Evolutionary conservation across 192 early-diverging fungal species (phyloP).

Genomic region (Chytriomyces hyalinus): DNA sequence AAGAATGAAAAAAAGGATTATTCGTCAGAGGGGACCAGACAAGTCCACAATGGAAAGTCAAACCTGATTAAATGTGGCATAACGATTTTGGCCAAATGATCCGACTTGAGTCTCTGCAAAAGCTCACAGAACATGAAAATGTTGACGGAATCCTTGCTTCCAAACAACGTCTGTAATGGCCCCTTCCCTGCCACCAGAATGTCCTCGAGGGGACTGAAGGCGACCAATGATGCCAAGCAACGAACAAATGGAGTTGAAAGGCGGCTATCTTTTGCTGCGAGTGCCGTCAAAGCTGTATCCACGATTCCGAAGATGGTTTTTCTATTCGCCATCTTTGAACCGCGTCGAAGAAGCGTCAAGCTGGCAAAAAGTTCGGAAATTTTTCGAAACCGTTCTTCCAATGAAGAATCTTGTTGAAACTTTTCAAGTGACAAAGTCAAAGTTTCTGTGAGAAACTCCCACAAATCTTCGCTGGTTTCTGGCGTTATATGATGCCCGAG

Average conservation of each 20-base stretch:
- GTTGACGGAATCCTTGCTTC: conserved; percentile 55
- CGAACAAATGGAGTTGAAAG: conserved; percentile 31
- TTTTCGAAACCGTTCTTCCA: conserved; percentile 17
- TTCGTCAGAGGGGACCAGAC: not conserved
- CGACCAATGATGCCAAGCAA: conserved; percentile 40
- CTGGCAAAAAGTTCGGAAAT: conserved; percentile 18
- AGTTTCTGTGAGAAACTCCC: conserved; percentile 36
- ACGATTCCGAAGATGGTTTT: conserved; percentile 11
- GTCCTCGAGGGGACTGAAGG: conserved; percentile 42
- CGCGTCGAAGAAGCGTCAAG: conserved; percentile 17
- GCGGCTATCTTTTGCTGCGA: conserved; percentile 5
- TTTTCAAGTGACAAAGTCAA: not conserved
- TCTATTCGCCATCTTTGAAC: not conserved
- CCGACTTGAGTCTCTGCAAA: conserved; percentile 68
- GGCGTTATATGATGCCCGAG: conserved; percentile 44
- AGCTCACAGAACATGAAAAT: conserved; percentile 73
- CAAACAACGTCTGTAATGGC: conserved; percentile 56
- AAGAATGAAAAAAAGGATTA: not conserved
- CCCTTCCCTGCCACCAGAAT: conserved; percentile 55
- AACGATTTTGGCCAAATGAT: conserved; percentile 74
- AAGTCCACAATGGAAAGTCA: not conserved
- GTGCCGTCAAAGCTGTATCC: not conserved
- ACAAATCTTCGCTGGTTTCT: conserved; percentile 41
- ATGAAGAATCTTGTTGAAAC: not conserved
- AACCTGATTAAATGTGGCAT: conserved; percentile 71